phyloP scores from a whole-genome alignment of 148 eudicot genomes.

The Dianthus caryophyllus region DNA sequence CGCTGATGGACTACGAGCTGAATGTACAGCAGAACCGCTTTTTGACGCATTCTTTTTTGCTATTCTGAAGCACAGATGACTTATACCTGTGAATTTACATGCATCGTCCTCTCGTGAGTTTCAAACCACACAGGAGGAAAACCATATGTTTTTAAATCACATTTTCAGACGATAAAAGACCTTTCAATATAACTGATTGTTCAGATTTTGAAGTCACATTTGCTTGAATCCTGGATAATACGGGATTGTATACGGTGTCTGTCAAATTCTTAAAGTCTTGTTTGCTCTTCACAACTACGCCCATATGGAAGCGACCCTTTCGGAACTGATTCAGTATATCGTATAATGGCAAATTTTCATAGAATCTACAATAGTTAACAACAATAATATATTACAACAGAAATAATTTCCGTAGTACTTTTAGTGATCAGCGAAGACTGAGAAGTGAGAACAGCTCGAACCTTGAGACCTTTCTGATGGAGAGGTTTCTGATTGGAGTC shows the following conservation, averaged over 20 bases:
- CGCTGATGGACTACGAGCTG: conserved; percentile 28
- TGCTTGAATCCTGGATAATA: conserved; percentile 13
- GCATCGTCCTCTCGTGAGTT: not conserved
- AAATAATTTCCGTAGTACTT: not conserved
- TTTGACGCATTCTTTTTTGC: conserved; percentile 26
- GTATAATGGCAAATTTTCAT: conserved; percentile 56
- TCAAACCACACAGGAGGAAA: too few species aligned
- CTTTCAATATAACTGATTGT: conserved; percentile 23
- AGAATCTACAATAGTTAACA: conserved; percentile 39
- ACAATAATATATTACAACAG: not conserved
- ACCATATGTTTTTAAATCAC: too few species aligned
- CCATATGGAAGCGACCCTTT: conserved; percentile 86
- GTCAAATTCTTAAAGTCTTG: conserved; percentile 14
- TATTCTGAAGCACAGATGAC: conserved; percentile 18
- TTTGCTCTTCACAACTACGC: conserved; percentile 52
- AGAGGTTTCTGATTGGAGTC: conserved; percentile 57
- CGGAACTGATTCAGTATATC: conserved; percentile 64
- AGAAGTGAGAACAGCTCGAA: conserved; percentile 17
- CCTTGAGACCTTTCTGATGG: conserved; percentile 66
- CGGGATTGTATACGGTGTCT: conserved; percentile 23
- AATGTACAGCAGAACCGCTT: conserved; percentile 32
- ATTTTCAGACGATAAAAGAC: conserved; percentile 34
- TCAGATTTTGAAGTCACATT: conserved; percentile 23
- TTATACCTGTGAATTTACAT: conserved; percentile 17
- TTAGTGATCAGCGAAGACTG: not conserved